Percentiles rank a stretch among this genome's conserved stretches.
These are phyloP conservation scores for Penicillium cataractarum DNA, from an alignment of 495 filamentous ascomycete genomes.

Conservation along the genomic window DNA sequence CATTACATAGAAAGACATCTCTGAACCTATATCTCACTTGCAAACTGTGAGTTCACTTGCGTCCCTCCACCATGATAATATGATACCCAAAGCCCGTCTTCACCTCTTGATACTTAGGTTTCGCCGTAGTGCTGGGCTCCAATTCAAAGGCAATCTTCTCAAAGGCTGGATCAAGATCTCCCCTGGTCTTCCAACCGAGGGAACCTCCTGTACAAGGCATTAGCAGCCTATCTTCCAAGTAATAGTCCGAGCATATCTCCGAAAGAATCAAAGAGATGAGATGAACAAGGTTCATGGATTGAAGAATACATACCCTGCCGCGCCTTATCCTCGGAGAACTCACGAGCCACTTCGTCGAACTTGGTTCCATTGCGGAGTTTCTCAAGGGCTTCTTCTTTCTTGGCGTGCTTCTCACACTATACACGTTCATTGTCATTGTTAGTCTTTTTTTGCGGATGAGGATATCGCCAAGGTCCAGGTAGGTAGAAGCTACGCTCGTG, in stretches of 20 bases:
- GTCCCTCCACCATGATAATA: constrained; percentile 84
- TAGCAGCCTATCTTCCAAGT: background rate
- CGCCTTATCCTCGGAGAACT: constrained; percentile 90
- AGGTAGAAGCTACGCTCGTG: background rate
- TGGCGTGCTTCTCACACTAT: constrained; percentile 84
- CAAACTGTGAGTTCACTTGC: constrained; percentile 49
- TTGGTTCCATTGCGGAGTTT: constrained; percentile 76
- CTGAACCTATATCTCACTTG: background rate
- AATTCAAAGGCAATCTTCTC: constrained; percentile 82
- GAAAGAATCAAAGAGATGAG: background rate
- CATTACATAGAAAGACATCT: background rate
- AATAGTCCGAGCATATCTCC: background rate
- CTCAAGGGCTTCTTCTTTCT: constrained; percentile 84
- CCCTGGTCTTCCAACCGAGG: constrained; percentile 82
- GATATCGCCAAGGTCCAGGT: background rate
- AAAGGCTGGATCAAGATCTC: constrained; percentile 72
- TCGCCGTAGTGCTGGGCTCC: constrained; percentile 73
- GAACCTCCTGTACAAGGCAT: constrained; percentile 61
- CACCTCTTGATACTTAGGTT: constrained; percentile 75
- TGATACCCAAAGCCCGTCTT: constrained; percentile 93
- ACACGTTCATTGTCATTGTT: background rate
- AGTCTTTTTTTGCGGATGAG: background rate
- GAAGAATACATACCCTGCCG: constrained; percentile 61
- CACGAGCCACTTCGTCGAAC: constrained; percentile 86
- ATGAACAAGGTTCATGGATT: background rate